phyloP scores from a whole-genome alignment of 495 filamentous ascomycete species.

The Antarctomyces pellizariae region DNA sequence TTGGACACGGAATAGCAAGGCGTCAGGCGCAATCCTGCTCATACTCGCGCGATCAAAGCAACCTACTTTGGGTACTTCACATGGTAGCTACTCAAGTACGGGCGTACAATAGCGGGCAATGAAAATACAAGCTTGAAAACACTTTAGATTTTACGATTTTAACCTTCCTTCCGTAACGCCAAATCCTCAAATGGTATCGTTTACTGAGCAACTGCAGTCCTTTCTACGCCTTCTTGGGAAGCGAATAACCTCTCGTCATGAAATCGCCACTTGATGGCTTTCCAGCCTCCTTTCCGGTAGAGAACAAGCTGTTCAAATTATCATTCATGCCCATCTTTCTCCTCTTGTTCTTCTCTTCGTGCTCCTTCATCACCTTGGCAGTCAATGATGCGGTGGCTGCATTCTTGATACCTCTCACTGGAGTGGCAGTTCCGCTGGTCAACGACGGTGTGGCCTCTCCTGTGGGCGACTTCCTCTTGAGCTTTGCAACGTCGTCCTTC shows the following conservation, averaged over 20 bases:
- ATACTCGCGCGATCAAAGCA: too few species aligned
- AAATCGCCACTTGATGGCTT: constrained; percentile 40
- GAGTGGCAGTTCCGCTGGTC: constrained; percentile 12
- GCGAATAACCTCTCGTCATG: constrained; percentile 53
- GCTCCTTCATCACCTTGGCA: constrained; percentile 62
- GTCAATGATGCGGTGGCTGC: constrained; percentile 64
- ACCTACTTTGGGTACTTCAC: too few species aligned
- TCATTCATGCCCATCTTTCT: constrained; percentile 47
- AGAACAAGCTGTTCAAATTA: constrained; percentile 48
- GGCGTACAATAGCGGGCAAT: too few species aligned
- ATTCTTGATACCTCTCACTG: constrained; percentile 50
- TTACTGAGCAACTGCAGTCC: too few species aligned
- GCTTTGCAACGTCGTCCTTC: too few species aligned
- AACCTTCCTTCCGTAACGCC: too few species aligned
- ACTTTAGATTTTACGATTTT: too few species aligned
- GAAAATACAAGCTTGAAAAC: too few species aligned
- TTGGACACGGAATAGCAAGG: too few species aligned
- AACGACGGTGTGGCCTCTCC: constrained; percentile 1
- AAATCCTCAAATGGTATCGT: too few species aligned
- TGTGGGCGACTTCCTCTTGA: constrained; percentile 1
- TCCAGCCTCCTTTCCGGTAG: constrained; percentile 23
- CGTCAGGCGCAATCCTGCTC: too few species aligned
- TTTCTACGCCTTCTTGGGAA: constrained; percentile 23
- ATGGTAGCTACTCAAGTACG: too few species aligned
- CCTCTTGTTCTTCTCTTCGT: constrained; percentile 58